A percentile compares a stretch with the other conserved stretches of the same genome.
phyloP scores from a whole-genome alignment of 2,329 filamentous ascomycete genomes.

The Colletotrichum aenigma region DNA sequence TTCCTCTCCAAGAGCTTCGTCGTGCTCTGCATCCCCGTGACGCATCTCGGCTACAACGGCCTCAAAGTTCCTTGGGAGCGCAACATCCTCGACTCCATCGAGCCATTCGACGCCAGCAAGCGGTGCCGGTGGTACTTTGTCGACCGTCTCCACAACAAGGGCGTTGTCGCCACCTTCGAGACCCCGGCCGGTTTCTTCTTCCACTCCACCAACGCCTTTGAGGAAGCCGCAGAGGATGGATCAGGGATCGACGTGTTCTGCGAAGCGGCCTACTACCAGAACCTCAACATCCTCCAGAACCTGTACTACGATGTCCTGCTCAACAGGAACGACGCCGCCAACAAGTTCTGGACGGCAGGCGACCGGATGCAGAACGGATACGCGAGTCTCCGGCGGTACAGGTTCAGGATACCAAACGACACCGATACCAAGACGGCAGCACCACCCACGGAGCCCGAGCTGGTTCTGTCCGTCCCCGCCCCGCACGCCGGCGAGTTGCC shows the following conservation, averaged over 20 bases:
- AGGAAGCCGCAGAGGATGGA: constrained; percentile 51
- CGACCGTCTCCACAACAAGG: constrained; percentile 65
- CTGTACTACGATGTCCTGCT: constrained; percentile 75
- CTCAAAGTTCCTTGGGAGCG: constrained; percentile 65
- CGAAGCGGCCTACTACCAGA: constrained; percentile 69
- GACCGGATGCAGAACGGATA: constrained; percentile 39
- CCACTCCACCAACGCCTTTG: constrained; percentile 79
- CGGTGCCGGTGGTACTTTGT: constrained; percentile 75
- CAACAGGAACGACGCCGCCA: constrained; percentile 51
- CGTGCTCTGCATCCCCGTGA: constrained; percentile 74
- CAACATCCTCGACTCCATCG: constrained; percentile 73
- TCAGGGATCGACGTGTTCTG: constrained; percentile 60
- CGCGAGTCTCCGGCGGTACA: constrained; percentile 47
- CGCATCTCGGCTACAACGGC: constrained; percentile 63
- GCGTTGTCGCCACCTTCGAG: constrained; percentile 72
- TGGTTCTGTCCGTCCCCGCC: constrained; percentile 41
- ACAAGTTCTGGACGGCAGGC: constrained; percentile 46
- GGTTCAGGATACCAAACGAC: constrained; percentile 38
- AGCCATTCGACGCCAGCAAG: constrained; percentile 61
- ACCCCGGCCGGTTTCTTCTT: constrained; percentile 77
- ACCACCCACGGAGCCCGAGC: neutral
- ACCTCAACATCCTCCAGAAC: constrained; percentile 65
- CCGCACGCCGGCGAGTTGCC: constrained; percentile 68
- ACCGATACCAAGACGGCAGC: constrained; percentile 8
- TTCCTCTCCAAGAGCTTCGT: constrained; percentile 75